Base-by-base conservation (phyloP, 2,329 filamentous ascomycete genomes). In the Ophiostoma sp. region DNA sequence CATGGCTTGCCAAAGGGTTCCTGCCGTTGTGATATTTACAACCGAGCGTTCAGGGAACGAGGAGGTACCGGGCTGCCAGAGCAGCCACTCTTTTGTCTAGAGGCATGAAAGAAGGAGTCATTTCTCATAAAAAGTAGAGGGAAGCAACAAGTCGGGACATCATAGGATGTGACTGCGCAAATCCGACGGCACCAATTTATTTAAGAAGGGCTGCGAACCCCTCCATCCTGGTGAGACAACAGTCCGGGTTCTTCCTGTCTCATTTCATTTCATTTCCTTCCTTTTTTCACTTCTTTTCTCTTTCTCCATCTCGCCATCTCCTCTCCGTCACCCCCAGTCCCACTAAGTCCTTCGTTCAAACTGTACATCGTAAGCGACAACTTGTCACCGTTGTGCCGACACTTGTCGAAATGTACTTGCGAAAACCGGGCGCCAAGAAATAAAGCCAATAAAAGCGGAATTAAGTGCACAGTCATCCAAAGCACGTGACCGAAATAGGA, bases 401-500 rank as follows among this genome's bases (percentile, higher is more conserved):
- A 33, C 57, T 62, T 33, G 57, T 33, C 27, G 27, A 57, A 57
- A 62, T 27, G 57, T 20, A 27, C 52, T 52, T 62, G 57, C 27
- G 57, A 62, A 33, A 62, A 33, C 57, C n/a, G 27, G 57, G 11
- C 27, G 57, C 57, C 27, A 62, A 62, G 57, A 33, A 33, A 62
- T 6, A 27, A 31, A 27, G 8, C 11, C 57, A 13, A 62, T 62
- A 62, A 57, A 57, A 57, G 57, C 57, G 57, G 27, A 27, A 62
- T 33, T 62, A 31, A 8, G 23, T 33, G 23, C 15, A 27, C 23
- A 62, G 27, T 62, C 57, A 62, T 31, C 52, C 23, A 31, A 3
- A 5, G 27, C 57, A 62, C 57, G 57, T 62, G 57, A 62, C n/a
- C 57, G 17, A 11, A 2, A 3, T 27, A 35, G 39, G 10, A 31